A percentile compares a stretch with the other conserved stretches of the same genome.
phyloP scores from a whole-genome alignment of 805 yeast genomes.

The Myxozyma melibiosi region DNA sequence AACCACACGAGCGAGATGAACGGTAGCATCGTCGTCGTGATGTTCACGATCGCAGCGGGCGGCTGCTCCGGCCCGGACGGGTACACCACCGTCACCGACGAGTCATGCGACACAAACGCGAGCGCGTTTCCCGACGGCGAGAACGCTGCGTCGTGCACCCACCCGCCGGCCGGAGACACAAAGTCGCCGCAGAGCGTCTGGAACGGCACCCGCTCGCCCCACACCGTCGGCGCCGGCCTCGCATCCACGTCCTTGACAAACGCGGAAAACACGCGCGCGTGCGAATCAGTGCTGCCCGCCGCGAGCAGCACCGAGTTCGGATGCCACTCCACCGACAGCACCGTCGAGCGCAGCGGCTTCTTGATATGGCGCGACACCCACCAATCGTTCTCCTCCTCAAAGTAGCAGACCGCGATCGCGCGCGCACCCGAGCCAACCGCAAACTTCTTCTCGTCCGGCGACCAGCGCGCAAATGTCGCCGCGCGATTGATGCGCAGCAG shows the following conservation, averaged over 20 bases:
- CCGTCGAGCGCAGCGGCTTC: slow-evolving; percentile 88
- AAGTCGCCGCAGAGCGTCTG: slow-evolving; percentile 86
- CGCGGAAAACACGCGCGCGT: slow-evolving; percentile 84
- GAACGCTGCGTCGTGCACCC: slow-evolving; percentile 91
- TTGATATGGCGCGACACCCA: slow-evolving; percentile 98
- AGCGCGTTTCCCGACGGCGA: slow-evolving; percentile 75
- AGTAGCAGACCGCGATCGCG: slow-evolving; percentile 92
- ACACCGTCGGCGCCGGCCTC: slow-evolving; percentile 75
- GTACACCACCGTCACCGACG: slow-evolving; percentile 77
- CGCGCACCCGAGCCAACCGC: slow-evolving; percentile 98
- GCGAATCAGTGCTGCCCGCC: slow-evolving; percentile 92
- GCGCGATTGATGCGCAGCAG: slow-evolving; percentile 91
- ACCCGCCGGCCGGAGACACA: slow-evolving; percentile 70
- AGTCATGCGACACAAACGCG: slow-evolving; percentile 85
- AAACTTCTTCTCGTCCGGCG: slow-evolving; percentile 91
- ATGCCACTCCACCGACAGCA: slow-evolving; percentile 87
- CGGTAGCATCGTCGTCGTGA: slow-evolving; percentile 74
- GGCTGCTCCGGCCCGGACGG: slow-evolving; percentile 69
- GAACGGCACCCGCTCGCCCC: slow-evolving; percentile 97
- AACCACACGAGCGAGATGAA: slow-evolving; percentile 75
- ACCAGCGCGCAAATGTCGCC: slow-evolving; percentile 93
- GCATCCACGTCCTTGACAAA: slow-evolving; percentile 85
- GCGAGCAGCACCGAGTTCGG: slow-evolving; percentile 87
- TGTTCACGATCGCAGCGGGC: slow-evolving; percentile 59
- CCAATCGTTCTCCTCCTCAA: slow-evolving; percentile 96